phyloP scores from a whole-genome alignment of 208 protist species.

The Trypanosoma caninum region DNA sequence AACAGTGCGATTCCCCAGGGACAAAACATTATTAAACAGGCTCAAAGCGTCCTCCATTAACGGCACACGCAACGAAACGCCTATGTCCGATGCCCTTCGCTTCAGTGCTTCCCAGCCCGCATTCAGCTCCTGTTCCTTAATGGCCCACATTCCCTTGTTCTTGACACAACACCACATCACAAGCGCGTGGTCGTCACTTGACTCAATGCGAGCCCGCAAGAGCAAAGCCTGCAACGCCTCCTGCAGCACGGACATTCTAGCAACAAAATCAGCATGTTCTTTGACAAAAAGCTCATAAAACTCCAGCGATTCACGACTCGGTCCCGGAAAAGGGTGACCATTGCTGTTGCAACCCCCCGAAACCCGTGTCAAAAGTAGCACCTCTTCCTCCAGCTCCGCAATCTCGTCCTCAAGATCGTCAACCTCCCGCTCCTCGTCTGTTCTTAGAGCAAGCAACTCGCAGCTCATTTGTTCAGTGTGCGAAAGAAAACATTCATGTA shows the following conservation, averaged over 20 bases:
- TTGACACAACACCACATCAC: conserved; percentile 25
- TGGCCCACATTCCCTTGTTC: conserved; percentile 32
- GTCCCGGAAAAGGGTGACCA: not conserved
- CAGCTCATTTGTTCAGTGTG: conserved; percentile 7
- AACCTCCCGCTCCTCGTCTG: conserved; percentile 32
- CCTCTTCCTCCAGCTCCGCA: conserved; percentile 13
- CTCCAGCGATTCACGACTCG: not conserved
- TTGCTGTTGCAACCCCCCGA: not conserved
- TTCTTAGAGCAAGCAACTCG: conserved; percentile 15
- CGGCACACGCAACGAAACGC: not conserved
- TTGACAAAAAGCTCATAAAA: conserved; percentile 28
- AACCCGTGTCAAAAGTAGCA: conserved; percentile 1
- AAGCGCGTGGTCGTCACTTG: not conserved
- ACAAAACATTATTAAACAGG: conserved; percentile 37
- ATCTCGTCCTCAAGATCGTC: conserved; percentile 20
- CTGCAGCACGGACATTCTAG: conserved; percentile 41
- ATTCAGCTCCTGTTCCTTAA: conserved; percentile 26
- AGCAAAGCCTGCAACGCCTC: conserved; percentile 44
- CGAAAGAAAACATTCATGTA: conserved; percentile 15
- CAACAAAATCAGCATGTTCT: conserved; percentile 49
- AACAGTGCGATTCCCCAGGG: conserved; percentile 32
- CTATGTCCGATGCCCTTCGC: not conserved
- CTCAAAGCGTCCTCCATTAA: not conserved
- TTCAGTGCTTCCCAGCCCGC: not conserved
- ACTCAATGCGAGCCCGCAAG: conserved; percentile 6